phyloP scores from a whole-genome alignment of 2,329 filamentous ascomycete species.

The Trichoderma hamatum region DNA sequence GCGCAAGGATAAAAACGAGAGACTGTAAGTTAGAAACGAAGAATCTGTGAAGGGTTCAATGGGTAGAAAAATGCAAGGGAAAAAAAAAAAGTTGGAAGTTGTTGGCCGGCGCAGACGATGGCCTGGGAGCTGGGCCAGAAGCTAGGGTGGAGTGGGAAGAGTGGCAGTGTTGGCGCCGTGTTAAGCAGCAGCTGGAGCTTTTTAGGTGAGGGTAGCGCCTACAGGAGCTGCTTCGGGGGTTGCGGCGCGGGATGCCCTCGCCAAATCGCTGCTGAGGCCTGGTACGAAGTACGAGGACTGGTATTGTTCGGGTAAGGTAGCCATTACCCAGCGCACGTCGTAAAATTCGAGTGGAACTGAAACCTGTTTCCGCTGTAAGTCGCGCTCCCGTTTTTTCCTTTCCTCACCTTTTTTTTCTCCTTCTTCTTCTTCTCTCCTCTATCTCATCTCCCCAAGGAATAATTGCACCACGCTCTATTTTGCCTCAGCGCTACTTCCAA shows the following conservation, averaged over 20 bases:
- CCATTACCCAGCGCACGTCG: neutral
- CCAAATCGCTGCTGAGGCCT: neutral
- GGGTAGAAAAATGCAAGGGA: constrained; percentile 3
- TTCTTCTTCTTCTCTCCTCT: neutral
- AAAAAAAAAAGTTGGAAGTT: constrained; percentile 14
- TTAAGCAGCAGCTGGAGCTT: constrained; percentile 1
- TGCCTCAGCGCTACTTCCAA: neutral
- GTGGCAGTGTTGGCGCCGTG: constrained; percentile 13
- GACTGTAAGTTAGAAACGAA: constrained; percentile 19
- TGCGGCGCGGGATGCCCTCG: neutral
- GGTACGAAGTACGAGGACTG: neutral
- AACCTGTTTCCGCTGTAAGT: neutral
- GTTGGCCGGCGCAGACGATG: constrained; percentile 22
- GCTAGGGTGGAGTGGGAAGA: constrained; percentile 25
- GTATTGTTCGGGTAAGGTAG: neutral
- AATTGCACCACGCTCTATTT: neutral
- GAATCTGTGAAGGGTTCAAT: neutral
- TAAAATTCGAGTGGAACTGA: neutral
- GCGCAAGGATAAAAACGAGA: constrained; percentile 18
- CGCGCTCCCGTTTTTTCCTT: neutral
- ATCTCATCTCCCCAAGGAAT: neutral
- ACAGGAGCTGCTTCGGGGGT: neutral
- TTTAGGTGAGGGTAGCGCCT: neutral
- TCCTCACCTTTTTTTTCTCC: neutral
- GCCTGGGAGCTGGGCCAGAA: constrained; percentile 8